Percentiles rank a stretch among this genome's conserved stretches.
phyloP scores from a whole-genome alignment of 371 early-diverging fungal genomes.

The Lichtheimia corymbifera region DNA sequence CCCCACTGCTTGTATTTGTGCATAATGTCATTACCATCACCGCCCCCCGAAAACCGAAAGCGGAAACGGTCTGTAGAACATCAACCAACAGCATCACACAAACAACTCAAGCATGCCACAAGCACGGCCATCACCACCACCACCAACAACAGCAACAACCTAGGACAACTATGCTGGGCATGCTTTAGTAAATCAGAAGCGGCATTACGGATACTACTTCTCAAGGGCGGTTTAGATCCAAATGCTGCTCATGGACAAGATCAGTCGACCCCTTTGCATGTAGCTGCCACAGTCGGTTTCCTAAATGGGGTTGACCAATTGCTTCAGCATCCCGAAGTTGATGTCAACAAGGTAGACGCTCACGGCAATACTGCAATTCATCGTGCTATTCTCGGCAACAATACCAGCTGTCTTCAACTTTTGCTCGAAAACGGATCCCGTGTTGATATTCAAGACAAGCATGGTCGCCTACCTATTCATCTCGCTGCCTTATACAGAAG shows the following conservation, averaged over 20 bases:
- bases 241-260: constrained; percentile 29
- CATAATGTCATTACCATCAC: constrained; percentile 26
- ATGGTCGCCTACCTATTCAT: constrained; percentile 34
- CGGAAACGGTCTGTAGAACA: constrained; percentile 32
- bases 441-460: constrained; percentile 21
- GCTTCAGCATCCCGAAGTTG: constrained; percentile 22
- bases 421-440: constrained; percentile 32
- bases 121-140: constrained; percentile 26
- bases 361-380: constrained; percentile 36
- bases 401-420: constrained; percentile 17
- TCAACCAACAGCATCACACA: constrained; percentile 17
- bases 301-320: constrained; percentile 26
- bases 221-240: constrained; percentile 29
- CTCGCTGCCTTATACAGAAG: constrained; percentile 27
- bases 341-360: constrained; percentile 23
- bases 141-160: constrained; percentile 21
- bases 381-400: constrained; percentile 34
- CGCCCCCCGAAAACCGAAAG: constrained; percentile 15
- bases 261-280: constrained; percentile 41
- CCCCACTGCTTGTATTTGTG: neutral
- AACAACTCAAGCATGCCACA: constrained; percentile 16
- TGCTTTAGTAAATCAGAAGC: constrained; percentile 33
- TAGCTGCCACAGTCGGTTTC: constrained; percentile 38
- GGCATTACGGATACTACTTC: constrained; percentile 23
- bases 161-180: constrained; percentile 37